Base-by-base conservation (phyloP, 225 moss, liverwort and hornwort species). In the Takakia lepidozioides region DNA sequence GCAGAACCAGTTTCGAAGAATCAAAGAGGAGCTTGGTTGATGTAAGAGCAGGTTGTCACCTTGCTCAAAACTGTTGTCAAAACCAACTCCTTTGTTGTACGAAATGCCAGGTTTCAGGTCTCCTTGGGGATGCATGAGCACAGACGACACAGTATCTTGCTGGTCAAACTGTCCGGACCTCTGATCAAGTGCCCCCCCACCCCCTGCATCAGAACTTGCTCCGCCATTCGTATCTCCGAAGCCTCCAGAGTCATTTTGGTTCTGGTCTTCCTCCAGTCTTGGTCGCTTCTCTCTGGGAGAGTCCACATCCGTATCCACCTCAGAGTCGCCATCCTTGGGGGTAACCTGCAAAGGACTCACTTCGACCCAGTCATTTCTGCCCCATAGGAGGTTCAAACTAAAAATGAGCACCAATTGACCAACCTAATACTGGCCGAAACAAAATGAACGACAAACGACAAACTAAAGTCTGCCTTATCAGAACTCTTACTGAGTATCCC, bases 301-400 rank as follows among this genome's bases (percentile, higher is more conserved):
- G 10, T 77, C 71, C 18, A 67, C 63, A 53, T 77, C 76, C 43
- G 71, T 77, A 26, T 77, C 76, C 4, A 62, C 67, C 37, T 71
- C 76, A 13, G 76, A 77, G 29, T 77, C 76, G 42, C 76, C 76
- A 56, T 71, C 67, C 45, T 65, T 66, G 4, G 52, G 58, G 8
- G 64, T 48, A 8, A 61, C 67, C 45, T 46, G 14, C 21, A 46
- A 23, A 24, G 24, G 0, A 46, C n/a, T n/a, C n/a, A n/a, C n/a
- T n/a, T n/a, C n/a, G n/a, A n/a, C n/a, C n/a, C n/a, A n/a, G n/a
- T n/a, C n/a, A n/a, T n/a, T n/a, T n/a, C n/a, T n/a, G n/a, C n/a
- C n/a, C n/a, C n/a, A n/a, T n/a, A n/a, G n/a, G n/a, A n/a, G n/a
- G n/a, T n/a, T 2, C 4, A 21, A 19, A 46, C 24, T 46, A 14